phyloP scores from a whole-genome alignment of 2,329 filamentous ascomycete genomes.

The Diplocarpon rosae region DNA sequence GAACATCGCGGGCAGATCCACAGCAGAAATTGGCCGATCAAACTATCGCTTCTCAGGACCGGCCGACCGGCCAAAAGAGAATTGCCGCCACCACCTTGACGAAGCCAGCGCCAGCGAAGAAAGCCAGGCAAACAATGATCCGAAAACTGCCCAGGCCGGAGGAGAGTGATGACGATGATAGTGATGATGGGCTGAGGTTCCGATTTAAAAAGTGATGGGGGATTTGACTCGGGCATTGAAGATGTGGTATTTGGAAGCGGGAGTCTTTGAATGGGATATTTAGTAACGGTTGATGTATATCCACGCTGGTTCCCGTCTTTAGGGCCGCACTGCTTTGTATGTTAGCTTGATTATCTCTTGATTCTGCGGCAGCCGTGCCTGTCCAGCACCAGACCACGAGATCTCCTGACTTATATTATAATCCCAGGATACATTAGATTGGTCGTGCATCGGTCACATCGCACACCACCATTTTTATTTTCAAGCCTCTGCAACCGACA shows the following conservation, averaged over 20 bases:
- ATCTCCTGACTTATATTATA: no score
- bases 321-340: no score
- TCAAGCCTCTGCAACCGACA: no score
- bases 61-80: slow-evolving; percentile 14
- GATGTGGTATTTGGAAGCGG: not conserved
- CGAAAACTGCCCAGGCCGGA: slow-evolving; percentile 12
- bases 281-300: no score
- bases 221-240: not conserved
- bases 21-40: slow-evolving; percentile 8
- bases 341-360: no score
- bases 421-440: no score
- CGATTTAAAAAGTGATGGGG: slow-evolving; percentile 18
- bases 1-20: slow-evolving; percentile 1
- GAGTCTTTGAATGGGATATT: not conserved
- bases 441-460: no score
- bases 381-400: no score
- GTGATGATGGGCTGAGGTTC: slow-evolving; percentile 26
- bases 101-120: slow-evolving; percentile 22
- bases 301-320: no score
- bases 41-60: slow-evolving; percentile 8
- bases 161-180: slow-evolving; percentile 23
- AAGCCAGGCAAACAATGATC: slow-evolving; percentile 11
- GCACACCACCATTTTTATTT: no score
- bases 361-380: no score
- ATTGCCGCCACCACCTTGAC: slow-evolving; percentile 13